Base-by-base conservation (phyloP, 106 monocot genomes). In the Dactylorhiza incarnata region DNA sequence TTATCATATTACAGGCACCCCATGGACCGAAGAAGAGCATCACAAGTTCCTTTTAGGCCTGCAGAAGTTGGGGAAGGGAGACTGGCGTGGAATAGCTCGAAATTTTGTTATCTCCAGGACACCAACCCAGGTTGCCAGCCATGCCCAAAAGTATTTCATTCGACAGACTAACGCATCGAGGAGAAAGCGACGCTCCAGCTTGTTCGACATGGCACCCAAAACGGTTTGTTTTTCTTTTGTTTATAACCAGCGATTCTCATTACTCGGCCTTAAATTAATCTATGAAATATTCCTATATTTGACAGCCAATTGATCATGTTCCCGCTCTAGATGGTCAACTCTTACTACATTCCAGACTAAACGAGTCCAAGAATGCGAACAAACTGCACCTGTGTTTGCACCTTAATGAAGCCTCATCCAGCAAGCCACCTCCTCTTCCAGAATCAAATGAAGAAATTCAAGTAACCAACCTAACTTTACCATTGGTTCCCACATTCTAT, bases 1-100 rank as follows among this genome's bases (percentile, higher is more conserved):
- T 52, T 15, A 52, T 52, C 52, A 11, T 59, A 59, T 76, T 80
- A 45, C 82, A 95, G 95, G 95, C 68, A 86, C 84, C 22, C 89
- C 95, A 19, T 95, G 95, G 95, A 92, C 95, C n/a, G 92, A 95
- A 81, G 95, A 95, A 37, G 95, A 95, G 70, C 95, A 95, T 84
- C 82, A 83, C 71, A 89, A 87, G 91, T 95, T 95, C 80, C 78
- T 95, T 45, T 76, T 95, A 74, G 95, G 95, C 23, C 81, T 95
- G 55, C 87, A 92, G 77, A 95, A 87, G 68, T 87, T 95, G 55
- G 95, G 95, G 13, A 95, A 95, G 82, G 95, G 95, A 53, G 95
- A 95, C 37, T 95, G 95, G 95, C 79, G 95, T 68, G 95, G 95
- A 43, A 95, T 95, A 77, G 82, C 95, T 76, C 95, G 92, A 48